Conservation (phyloP, 768 basidiomycete species). For the Termitomyces sp. region DNA sequence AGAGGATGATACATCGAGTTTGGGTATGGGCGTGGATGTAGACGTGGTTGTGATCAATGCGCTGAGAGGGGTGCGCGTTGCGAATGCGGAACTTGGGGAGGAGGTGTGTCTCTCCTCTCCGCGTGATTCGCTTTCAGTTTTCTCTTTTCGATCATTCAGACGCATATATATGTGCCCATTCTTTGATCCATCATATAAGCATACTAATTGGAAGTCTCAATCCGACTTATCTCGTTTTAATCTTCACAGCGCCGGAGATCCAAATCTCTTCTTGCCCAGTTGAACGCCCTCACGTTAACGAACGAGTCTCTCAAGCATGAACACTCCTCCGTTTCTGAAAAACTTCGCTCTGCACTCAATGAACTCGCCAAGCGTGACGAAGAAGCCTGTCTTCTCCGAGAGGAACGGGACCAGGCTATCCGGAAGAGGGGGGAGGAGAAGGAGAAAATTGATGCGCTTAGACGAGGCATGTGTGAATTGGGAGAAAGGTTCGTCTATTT, state of each 20-base stretch:
- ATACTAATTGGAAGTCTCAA: not conserved
- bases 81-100: constrained; percentile 13
- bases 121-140: not conserved
- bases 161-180: not conserved
- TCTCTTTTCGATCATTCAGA: not conserved
- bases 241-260: constrained; percentile 6
- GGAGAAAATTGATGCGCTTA: constrained; percentile 1
- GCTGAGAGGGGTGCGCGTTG: constrained; percentile 11
- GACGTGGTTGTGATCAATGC: constrained; percentile 15
- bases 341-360: constrained; percentile 4
- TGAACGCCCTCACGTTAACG: constrained; percentile 11
- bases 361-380: constrained; percentile 1
- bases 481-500: constrained; percentile 5
- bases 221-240: not conserved
- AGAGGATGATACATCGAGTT: not conserved
- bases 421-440: constrained; percentile 4
- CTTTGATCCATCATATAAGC: not conserved
- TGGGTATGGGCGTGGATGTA: constrained; percentile 4
- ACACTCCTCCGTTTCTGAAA: not conserved
- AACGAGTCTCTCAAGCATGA: constrained; percentile 12
- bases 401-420: not conserved
- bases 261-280: constrained; percentile 7
- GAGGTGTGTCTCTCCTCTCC: constrained; percentile 10
- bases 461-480: constrained; percentile 7
- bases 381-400: not conserved